A percentile compares a stretch with the other conserved stretches of the same genome.
phyloP scores from a whole-genome alignment of 1,284 basidiomycete species.

The Hymenochaete sp. region DNA sequence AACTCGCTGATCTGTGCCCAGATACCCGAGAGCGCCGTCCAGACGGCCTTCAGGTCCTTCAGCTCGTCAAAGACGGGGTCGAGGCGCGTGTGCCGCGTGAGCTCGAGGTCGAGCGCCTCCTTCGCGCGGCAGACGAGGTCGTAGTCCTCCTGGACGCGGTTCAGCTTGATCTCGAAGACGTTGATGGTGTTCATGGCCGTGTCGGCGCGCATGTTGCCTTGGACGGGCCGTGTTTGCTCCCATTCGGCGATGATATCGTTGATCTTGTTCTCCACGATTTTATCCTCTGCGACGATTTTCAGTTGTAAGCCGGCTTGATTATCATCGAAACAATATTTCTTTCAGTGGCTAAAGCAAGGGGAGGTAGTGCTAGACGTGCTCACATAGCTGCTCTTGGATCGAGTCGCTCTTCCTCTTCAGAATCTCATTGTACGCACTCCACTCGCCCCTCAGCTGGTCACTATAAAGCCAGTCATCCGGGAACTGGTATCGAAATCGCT shows the following conservation, averaged over 20 bases:
- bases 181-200: slow-evolving; percentile 93
- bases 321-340: slow-evolving; percentile 6
- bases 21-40: slow-evolving; percentile 96
- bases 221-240: slow-evolving; percentile 93
- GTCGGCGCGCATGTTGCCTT: slow-evolving; percentile 92
- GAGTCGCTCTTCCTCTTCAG: slow-evolving; percentile 96
- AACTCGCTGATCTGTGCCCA: slow-evolving; percentile 92
- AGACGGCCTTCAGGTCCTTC: slow-evolving; percentile 93
- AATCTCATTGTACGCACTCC: slow-evolving; percentile 98
- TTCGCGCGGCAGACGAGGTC: slow-evolving; percentile 92
- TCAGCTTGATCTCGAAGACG: slow-evolving; percentile 87
- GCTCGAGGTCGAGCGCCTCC: slow-evolving; percentile 91
- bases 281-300: slow-evolving; percentile 99
- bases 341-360: not conserved
- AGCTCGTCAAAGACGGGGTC: slow-evolving; percentile 94
- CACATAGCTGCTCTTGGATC: slow-evolving; percentile 94
- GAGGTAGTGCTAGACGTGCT: too few relatives aligned
- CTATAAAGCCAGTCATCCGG: slow-evolving; percentile 97
- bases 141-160: slow-evolving; percentile 86
- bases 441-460: slow-evolving; percentile 95
- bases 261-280: slow-evolving; percentile 92
- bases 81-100: slow-evolving; percentile 82
- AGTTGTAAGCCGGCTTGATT: slow-evolving; percentile 81
- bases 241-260: slow-evolving; percentile 86
- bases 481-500: slow-evolving; percentile 95